Percentiles rank a stretch among this genome's conserved stretches.
Conservation (phyloP, 2,329 filamentous ascomycete species). For the Fonsecaea pedrosoi region DNA sequence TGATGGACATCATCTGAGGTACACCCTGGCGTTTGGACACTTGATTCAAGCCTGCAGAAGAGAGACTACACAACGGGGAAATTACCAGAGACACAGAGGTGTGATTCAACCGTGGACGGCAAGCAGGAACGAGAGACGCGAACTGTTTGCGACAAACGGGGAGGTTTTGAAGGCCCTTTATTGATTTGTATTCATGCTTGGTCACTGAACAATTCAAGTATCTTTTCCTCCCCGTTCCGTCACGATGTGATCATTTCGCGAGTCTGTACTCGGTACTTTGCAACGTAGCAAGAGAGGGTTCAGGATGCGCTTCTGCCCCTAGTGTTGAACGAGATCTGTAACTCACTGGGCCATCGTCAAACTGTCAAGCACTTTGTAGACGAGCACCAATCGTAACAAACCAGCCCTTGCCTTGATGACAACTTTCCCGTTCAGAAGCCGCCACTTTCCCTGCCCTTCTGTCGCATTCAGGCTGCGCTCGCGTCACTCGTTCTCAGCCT, state of each 20-base stretch:
- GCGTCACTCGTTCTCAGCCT: conserved; percentile 3
- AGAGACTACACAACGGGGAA: conserved; percentile 20
- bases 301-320: neutral
- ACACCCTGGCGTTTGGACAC: conserved; percentile 24
- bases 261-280: neutral
- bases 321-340: neutral
- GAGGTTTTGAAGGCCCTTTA: conserved; percentile 26
- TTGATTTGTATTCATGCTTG: conserved; percentile 26
- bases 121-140: neutral
- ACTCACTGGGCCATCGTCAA: neutral
- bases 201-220: conserved; percentile 27
- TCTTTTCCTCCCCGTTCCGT: conserved; percentile 16
- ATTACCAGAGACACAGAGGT: neutral
- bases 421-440: neutral
- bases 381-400: neutral
- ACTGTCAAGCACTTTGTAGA: neutral
- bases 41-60: conserved; percentile 11
- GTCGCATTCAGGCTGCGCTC: neutral
- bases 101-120: neutral
- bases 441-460: neutral
- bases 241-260: neutral
- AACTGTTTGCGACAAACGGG: conserved; percentile 12
- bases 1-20: conserved; percentile 21
- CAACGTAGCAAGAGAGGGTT: neutral
- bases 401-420: neutral